phyloP scores from a whole-genome alignment of 495 filamentous ascomycete genomes.

The Neurospora sp. region DNA sequence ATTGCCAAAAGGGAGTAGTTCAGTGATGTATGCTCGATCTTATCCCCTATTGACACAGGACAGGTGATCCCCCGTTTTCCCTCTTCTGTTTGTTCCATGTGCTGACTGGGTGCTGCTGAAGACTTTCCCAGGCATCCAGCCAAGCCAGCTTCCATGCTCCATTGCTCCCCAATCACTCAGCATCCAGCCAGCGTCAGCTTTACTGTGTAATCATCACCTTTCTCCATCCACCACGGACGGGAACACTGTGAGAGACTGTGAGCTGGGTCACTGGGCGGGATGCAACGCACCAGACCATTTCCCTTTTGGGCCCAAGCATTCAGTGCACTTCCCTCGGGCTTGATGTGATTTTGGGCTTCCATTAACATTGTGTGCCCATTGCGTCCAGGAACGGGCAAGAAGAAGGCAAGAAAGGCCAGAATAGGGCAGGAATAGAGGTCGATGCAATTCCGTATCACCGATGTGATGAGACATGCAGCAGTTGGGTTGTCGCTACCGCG shows the following conservation, averaged over 20 bases:
- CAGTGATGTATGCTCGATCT: not conserved
- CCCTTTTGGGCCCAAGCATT: not conserved
- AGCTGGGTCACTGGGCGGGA: not conserved
- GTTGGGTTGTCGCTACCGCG: not conserved
- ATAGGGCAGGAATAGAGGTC: not conserved
- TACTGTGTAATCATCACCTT: not conserved
- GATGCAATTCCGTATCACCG: not conserved
- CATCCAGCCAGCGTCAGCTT: not conserved
- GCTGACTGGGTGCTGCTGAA: not conserved
- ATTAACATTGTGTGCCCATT: not conserved
- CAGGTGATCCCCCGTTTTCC: not conserved
- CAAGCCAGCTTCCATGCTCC: not conserved
- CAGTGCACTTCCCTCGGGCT: not conserved
- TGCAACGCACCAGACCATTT: not conserved
- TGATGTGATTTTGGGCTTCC: not conserved
- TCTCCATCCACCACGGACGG: not conserved
- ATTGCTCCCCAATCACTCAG: not conserved
- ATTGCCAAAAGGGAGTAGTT: not conserved
- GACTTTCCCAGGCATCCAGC: not conserved
- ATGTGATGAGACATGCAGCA: not conserved
- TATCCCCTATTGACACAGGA: not conserved
- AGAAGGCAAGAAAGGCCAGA: not conserved
- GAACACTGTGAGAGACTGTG: not conserved
- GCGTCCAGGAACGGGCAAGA: not conserved
- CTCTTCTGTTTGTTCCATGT: not conserved